phyloP scores from a whole-genome alignment of 2,329 filamentous ascomycete species.

The Aspergillus alliaceus region DNA sequence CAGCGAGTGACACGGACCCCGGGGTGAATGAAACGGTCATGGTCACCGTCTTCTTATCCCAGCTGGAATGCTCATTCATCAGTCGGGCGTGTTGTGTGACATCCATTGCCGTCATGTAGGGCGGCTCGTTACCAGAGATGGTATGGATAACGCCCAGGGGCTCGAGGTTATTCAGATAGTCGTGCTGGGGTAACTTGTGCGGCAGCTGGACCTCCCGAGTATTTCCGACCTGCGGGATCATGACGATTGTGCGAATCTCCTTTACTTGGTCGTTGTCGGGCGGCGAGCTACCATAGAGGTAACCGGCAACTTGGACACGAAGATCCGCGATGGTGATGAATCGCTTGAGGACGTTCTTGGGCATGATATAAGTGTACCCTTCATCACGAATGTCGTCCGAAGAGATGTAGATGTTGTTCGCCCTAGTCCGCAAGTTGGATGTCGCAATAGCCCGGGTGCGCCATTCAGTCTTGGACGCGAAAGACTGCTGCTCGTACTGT shows the following conservation, averaged over 20 bases:
- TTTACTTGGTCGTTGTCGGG: slow-evolving; percentile 96
- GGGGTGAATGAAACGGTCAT: slow-evolving; percentile 97
- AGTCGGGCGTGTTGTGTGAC: slow-evolving; percentile 91
- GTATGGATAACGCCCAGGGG: slow-evolving; percentile 95
- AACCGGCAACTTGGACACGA: slow-evolving; percentile 92
- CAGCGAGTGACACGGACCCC: slow-evolving; percentile 89
- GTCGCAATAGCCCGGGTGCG: slow-evolving; percentile 94
- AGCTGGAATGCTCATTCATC: slow-evolving; percentile 76
- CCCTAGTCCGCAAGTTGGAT: slow-evolving; percentile 85
- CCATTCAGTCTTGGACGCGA: slow-evolving; percentile 99
- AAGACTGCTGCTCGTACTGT: slow-evolving; percentile 95
- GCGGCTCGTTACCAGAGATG: slow-evolving; percentile 87
- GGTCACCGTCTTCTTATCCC: slow-evolving; percentile 89
- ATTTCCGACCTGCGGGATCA: slow-evolving; percentile 95
- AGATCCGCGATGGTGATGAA: slow-evolving; percentile 98
- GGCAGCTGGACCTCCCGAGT: slow-evolving; percentile 89
- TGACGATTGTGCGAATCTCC: slow-evolving; percentile 93
- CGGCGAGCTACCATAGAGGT: slow-evolving; percentile 89
- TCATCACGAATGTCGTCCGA: slow-evolving; percentile 90
- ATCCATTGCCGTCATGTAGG: slow-evolving; percentile 93
- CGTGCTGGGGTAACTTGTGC: slow-evolving; percentile 85
- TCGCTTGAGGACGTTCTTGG: slow-evolving; percentile 96
- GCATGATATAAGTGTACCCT: slow-evolving; percentile 95
- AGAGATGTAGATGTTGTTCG: slow-evolving; percentile 99
- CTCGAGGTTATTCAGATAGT: slow-evolving; percentile 82